These are phyloP conservation scores for Verticillium longisporum DNA, from an alignment of 2,329 filamentous ascomycete species.

Conservation along the genomic window DNA sequence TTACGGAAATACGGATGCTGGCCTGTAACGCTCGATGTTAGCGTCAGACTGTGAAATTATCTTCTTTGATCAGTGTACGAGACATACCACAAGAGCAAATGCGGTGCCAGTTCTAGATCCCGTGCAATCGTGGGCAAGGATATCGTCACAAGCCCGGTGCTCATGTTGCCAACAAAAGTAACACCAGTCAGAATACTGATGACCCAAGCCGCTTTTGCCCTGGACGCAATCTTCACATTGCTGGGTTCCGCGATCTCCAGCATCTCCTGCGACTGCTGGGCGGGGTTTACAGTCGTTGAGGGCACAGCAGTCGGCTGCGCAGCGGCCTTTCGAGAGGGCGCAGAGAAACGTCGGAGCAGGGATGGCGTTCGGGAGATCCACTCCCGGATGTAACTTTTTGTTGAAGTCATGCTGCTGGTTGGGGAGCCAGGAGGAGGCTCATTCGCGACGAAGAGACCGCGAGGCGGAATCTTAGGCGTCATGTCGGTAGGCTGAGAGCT, in stretches of 20 bases:
- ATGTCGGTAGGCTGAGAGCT: neutral
- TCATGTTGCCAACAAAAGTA: neutral
- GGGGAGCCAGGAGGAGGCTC: neutral
- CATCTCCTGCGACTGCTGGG: neutral
- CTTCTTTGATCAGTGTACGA: too few relatives aligned
- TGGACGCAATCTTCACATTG: neutral
- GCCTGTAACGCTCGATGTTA: neutral
- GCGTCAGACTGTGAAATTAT: neutral
- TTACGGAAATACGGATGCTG: constrained; percentile 1
- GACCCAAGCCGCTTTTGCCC: neutral
- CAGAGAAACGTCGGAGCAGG: neutral
- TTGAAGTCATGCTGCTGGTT: neutral
- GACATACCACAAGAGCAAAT: neutral
- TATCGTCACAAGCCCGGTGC: neutral
- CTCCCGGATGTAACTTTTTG: neutral
- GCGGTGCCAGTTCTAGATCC: neutral
- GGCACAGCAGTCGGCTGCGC: neutral
- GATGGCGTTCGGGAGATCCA: neutral
- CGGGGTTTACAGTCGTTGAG: too few relatives aligned
- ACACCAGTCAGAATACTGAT: neutral
- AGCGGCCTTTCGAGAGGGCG: neutral
- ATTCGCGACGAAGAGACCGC: neutral
- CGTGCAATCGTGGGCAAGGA: neutral
- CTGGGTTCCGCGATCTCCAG: neutral
- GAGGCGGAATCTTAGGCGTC: neutral